These are phyloP conservation scores for Conoideocrella luteorostrata DNA, from an alignment of 2,329 filamentous ascomycete genomes.

Conservation along the genomic window DNA sequence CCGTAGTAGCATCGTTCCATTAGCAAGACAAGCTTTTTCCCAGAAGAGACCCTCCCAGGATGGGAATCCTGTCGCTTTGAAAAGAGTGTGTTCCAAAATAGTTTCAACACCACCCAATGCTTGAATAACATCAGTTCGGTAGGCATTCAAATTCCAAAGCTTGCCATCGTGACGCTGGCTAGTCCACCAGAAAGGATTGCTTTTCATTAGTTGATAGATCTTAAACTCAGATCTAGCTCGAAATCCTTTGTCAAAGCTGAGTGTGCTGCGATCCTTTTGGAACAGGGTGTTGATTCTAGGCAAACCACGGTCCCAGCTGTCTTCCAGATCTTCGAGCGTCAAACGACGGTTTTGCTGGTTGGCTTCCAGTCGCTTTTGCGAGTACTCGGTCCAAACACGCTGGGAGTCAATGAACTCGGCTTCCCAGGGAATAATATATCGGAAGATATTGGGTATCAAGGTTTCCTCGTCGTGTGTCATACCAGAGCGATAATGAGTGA, in stretches of 20 bases:
- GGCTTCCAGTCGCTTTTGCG: slow-evolving; percentile 92
- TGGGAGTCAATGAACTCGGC: slow-evolving; percentile 98
- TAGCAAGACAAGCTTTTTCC: slow-evolving; percentile 51
- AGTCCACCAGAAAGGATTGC: slow-evolving; percentile 99
- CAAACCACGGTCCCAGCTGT: slow-evolving; percentile 96
- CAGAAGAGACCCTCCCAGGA: slow-evolving; percentile 97
- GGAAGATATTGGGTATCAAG: slow-evolving; percentile 96
- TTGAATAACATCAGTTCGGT: slow-evolving; percentile 94
- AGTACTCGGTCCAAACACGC: slow-evolving; percentile 98
- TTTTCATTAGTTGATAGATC: slow-evolving; percentile 98
- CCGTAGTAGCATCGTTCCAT: slow-evolving; percentile 35
- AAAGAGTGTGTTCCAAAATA: slow-evolving; percentile 91
- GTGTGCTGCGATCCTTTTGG: slow-evolving; percentile 94
- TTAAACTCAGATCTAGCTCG: slow-evolving; percentile 94
- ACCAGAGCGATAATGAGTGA: slow-evolving; percentile 93
- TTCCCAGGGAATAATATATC: slow-evolving; percentile 99
- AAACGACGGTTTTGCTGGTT: slow-evolving; percentile 94
- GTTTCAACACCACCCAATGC: slow-evolving; percentile 94
- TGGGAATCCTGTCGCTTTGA: slow-evolving; percentile 94
- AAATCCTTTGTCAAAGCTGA: slow-evolving; percentile 99
- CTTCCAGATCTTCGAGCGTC: slow-evolving; percentile 92
- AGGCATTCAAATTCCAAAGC: slow-evolving; percentile 93
- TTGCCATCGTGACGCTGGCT: slow-evolving; percentile 96
- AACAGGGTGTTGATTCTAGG: slow-evolving; percentile 98
- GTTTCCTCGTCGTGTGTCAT: slow-evolving; percentile 99